These are phyloP conservation scores for Neopestalotiopsis sp. DNA, from an alignment of 2,329 filamentous ascomycete genomes.

Conservation along the genomic window DNA sequence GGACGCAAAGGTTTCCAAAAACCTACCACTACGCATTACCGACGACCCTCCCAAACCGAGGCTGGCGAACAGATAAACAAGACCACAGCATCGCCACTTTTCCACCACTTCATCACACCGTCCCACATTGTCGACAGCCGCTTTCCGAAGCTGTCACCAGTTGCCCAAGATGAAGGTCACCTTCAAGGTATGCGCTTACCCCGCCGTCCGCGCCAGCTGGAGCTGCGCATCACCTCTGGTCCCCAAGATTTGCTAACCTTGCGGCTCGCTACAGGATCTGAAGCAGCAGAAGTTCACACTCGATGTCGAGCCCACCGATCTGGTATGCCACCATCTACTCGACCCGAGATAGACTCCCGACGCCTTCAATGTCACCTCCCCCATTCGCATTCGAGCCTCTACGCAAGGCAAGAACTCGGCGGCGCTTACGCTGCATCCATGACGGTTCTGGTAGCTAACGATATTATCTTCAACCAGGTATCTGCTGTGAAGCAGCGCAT, in stretches of 20 bases:
- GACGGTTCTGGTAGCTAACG: slow-evolving; percentile 24
- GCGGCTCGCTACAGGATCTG: slow-evolving; percentile 70
- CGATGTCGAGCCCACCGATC: slow-evolving; percentile 91
- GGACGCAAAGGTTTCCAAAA: no score
- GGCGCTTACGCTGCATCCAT: not conserved
- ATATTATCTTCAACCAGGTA: slow-evolving; percentile 62
- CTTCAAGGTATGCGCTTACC: slow-evolving; percentile 59
- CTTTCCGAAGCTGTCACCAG: not conserved
- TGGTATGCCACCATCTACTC: slow-evolving; percentile 65
- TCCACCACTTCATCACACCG: slow-evolving; percentile 10
- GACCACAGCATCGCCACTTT: not conserved
- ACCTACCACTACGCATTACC: no score
- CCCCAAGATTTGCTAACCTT: slow-evolving; percentile 23
- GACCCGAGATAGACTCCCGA: not conserved
- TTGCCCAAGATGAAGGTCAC: slow-evolving; percentile 69
- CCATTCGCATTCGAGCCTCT: not conserved
- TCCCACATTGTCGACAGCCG: not conserved
- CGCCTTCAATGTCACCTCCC: slow-evolving; percentile 18
- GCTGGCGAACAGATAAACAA: no score
- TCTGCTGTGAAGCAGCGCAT: slow-evolving; percentile 93
- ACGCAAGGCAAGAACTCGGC: not conserved
- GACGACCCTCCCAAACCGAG: no score
- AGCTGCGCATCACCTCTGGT: not conserved
- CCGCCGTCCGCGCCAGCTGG: not conserved
- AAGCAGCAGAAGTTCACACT: slow-evolving; percentile 99